Conservation (phyloP, 2,329 filamentous ascomycete genomes). For the Dactylellina cionopaga region DNA sequence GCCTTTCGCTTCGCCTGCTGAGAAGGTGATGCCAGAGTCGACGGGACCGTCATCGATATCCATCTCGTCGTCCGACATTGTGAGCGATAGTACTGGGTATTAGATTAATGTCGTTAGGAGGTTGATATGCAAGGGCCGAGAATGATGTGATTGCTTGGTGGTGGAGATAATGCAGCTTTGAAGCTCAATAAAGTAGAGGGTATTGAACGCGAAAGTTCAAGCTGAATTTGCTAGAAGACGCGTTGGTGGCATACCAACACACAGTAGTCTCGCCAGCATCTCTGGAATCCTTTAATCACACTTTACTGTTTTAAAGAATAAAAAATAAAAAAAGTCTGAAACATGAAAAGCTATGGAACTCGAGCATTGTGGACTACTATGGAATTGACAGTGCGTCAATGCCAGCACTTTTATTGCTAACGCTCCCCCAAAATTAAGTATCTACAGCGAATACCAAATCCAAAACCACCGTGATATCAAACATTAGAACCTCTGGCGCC, state of each 20-base stretch:
- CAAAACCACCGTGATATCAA: background rate
- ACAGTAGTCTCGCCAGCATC: too few species aligned
- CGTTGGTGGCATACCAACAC: conserved; percentile 39
- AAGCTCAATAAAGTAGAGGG: background rate
- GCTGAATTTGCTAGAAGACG: conserved; percentile 47
- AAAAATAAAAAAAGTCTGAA: too few species aligned
- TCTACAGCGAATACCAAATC: conserved; percentile 22
- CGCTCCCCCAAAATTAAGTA: conserved; percentile 11
- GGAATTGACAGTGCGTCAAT: background rate
- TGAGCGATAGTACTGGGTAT: background rate
- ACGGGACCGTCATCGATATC: conserved; percentile 66
- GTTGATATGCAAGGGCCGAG: background rate
- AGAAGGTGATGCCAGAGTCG: conserved; percentile 72
- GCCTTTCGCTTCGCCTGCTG: conserved; percentile 77
- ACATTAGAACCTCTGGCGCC: conserved; percentile 3
- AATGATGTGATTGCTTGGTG: background rate
- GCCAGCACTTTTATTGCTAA: conserved; percentile 7
- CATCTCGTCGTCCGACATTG: conserved; percentile 74
- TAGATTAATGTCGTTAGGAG: background rate
- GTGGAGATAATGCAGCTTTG: background rate
- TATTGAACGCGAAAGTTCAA: conserved; percentile 18
- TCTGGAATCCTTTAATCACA: too few species aligned
- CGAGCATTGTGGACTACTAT: too few species aligned
- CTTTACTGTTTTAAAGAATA: too few species aligned
- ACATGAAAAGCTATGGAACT: too few species aligned